Percentiles rank a stretch among this genome's conserved stretches.
phyloP scores from a whole-genome alignment of 192 early-diverging fungal genomes.

The Entomortierella beljakovae region DNA sequence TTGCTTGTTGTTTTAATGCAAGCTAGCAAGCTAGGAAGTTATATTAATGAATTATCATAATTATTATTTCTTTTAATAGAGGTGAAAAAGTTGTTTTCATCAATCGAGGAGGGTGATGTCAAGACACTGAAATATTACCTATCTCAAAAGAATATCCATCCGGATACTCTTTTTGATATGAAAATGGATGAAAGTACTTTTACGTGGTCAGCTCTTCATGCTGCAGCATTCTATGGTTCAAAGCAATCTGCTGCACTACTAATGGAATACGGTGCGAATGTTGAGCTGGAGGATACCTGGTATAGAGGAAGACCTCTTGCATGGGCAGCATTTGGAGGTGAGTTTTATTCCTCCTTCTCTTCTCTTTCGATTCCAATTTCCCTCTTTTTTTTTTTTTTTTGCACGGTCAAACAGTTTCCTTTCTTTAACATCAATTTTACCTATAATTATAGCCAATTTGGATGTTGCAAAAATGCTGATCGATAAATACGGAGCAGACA shows the following conservation, averaged over 20 bases:
- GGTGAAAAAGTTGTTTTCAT: conserved; percentile 36
- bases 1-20: no score
- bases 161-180: conserved; percentile 39
- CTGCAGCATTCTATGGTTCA: conserved; percentile 85
- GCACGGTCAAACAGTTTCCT: not conserved
- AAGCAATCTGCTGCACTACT: conserved; percentile 74
- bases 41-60: not conserved
- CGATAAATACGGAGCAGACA: conserved; percentile 80
- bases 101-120: conserved; percentile 41
- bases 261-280: conserved; percentile 78
- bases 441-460: conserved; percentile 73
- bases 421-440: no score
- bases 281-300: conserved; percentile 89
- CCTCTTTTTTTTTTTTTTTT: not conserved
- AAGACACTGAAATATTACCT: conserved; percentile 32
- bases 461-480: conserved; percentile 79
- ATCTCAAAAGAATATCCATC: conserved; percentile 32
- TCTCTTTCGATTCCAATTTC: not conserved
- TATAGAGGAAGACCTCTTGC: conserved; percentile 85
- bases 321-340: conserved; percentile 89
- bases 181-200: conserved; percentile 65
- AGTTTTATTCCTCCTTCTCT: not conserved
- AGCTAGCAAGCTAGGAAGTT: no score
- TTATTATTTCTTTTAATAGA: conserved; percentile 7
- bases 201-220: conserved; percentile 89